These are phyloP conservation scores for Urtica urens DNA, from an alignment of 306 rosid species.

Conservation along the genomic window DNA sequence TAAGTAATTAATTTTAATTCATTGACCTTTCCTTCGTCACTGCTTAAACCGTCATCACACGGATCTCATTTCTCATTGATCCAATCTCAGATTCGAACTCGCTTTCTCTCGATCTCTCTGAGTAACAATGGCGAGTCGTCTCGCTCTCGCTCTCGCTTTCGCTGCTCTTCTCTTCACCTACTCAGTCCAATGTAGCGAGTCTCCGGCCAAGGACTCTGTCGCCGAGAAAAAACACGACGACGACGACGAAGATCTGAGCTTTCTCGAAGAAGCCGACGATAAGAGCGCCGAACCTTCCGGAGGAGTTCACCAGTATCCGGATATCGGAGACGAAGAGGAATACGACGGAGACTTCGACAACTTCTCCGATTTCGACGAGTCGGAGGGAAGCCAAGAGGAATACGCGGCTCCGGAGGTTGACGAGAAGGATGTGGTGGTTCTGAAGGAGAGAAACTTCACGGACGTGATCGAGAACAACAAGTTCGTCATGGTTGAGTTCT, in stretches of 20 bases:
- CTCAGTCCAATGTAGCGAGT: slow-evolving; percentile 36
- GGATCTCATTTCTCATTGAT: slow-evolving; percentile 14
- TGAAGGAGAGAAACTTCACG: slow-evolving; percentile 72
- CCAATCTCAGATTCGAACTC: slow-evolving; percentile 5
- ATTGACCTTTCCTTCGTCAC: slow-evolving; percentile 3
- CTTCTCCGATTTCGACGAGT: slow-evolving; percentile 45
- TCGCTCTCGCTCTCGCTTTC: slow-evolving; percentile 34
- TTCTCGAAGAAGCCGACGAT: slow-evolving; percentile 61
- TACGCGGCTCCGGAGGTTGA: slow-evolving; percentile 53
- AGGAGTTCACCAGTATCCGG: slow-evolving; percentile 20
- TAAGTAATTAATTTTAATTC: not conserved
- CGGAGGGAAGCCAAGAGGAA: slow-evolving; percentile 26
- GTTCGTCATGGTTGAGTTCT: slow-evolving; percentile 86
- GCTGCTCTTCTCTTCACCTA: slow-evolving; percentile 50
- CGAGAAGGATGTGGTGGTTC: slow-evolving; percentile 80
- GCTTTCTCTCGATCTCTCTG: not conserved
- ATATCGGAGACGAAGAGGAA: slow-evolving; percentile 28
- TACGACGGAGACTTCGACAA: slow-evolving; percentile 40
- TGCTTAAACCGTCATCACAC: slow-evolving; percentile 17
- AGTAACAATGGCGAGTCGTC: slow-evolving; percentile 46
- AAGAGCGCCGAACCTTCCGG: slow-evolving; percentile 10
- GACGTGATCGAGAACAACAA: slow-evolving; percentile 42
- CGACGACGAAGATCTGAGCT: slow-evolving; percentile 80
- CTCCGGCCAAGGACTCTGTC: slow-evolving; percentile 6
- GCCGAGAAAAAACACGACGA: slow-evolving; percentile 16